These are phyloP conservation scores for Pleurotus ostreatus DNA, from an alignment of 768 basidiomycete species.

Conservation along the genomic window DNA sequence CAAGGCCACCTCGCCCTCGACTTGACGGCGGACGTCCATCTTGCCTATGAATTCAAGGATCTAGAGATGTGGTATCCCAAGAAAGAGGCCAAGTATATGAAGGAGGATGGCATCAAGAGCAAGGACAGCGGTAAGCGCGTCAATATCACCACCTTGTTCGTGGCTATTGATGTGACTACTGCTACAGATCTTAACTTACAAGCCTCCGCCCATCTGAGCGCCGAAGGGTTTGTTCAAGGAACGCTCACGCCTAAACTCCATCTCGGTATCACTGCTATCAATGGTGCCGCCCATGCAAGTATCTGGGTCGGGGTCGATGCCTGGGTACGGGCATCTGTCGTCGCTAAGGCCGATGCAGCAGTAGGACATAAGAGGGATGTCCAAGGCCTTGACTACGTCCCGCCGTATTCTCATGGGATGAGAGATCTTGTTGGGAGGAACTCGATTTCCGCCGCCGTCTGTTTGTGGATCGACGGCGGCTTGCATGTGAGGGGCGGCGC, in stretches of 20 bases:
- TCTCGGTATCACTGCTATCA: neutral
- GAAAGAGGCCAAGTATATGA: neutral
- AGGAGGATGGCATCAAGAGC: neutral
- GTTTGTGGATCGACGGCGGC: neutral
- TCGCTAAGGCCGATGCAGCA: neutral
- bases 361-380: neutral
- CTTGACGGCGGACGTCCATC: constrained; percentile 24
- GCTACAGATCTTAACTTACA: neutral
- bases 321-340: neutral
- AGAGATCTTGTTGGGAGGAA: neutral
- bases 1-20: constrained; percentile 25
- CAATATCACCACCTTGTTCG: too few relatives aligned
- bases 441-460: neutral
- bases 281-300: neutral
- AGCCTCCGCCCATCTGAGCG: neutral
- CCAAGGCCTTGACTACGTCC: neutral
- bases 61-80: constrained; percentile 3
- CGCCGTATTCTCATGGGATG: neutral
- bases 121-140: neutral
- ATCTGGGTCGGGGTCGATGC: neutral
- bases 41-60: constrained; percentile 21
- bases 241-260: constrained; percentile 3
- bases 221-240: constrained; percentile 1
- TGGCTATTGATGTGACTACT: too few relatives aligned
- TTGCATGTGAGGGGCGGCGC: neutral